phyloP scores from a whole-genome alignment of 805 yeast genomes.

The Lachancea sp. region DNA sequence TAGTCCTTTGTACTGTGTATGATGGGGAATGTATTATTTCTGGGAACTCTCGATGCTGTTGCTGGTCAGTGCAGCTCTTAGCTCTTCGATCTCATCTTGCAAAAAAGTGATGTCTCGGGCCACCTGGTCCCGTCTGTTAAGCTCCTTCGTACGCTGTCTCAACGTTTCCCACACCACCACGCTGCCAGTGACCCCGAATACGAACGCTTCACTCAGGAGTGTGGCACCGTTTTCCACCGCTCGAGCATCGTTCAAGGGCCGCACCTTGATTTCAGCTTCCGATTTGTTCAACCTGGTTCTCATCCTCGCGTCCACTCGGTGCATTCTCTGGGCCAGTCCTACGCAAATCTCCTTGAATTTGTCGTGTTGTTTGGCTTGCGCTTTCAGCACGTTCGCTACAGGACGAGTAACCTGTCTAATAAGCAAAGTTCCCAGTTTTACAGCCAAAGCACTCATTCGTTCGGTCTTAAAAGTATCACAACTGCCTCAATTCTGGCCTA shows the following conservation, averaged over 20 bases:
- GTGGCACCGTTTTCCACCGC: slow-evolving; percentile 82
- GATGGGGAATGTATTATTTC: slow-evolving; percentile 6
- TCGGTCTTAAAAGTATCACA: no score
- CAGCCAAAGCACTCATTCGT: slow-evolving; percentile 18
- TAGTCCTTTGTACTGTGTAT: slow-evolving; percentile 3
- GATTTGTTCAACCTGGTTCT: slow-evolving; percentile 45
- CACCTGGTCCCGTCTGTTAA: slow-evolving; percentile 52
- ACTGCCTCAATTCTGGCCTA: no score
- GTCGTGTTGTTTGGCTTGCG: slow-evolving; percentile 70
- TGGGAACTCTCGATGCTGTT: background rate
- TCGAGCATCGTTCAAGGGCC: slow-evolving; percentile 75
- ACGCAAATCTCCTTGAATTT: slow-evolving; percentile 58
- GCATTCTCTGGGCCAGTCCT: slow-evolving; percentile 63
- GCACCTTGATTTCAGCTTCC: slow-evolving; percentile 39
- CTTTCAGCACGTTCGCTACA: slow-evolving; percentile 52
- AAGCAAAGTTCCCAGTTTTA: slow-evolving; percentile 12
- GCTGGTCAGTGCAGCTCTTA: slow-evolving; percentile 30
- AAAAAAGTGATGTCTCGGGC: slow-evolving; percentile 66
- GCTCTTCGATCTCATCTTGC: slow-evolving; percentile 61
- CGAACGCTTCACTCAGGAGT: slow-evolving; percentile 67
- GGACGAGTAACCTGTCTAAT: slow-evolving; percentile 18
- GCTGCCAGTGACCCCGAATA: slow-evolving; percentile 75
- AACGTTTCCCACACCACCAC: slow-evolving; percentile 65
- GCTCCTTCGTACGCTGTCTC: slow-evolving; percentile 60
- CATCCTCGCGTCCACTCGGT: slow-evolving; percentile 55